Conservation (phyloP, 306 rosid species). For the Gynostemma pentaphyllum region DNA sequence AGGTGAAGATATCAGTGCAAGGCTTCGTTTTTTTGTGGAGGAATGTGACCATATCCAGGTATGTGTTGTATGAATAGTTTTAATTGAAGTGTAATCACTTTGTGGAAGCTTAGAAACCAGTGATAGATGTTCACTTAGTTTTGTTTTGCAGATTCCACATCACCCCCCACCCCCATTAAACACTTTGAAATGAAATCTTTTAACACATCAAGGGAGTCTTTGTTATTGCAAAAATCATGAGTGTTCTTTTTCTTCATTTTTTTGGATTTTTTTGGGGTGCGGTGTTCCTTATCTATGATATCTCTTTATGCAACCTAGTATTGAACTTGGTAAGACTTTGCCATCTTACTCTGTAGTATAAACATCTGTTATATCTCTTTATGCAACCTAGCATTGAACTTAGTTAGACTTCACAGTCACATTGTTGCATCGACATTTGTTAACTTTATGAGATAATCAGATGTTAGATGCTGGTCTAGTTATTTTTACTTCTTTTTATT, state of each 20-base stretch:
- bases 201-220: neutral
- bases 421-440: neutral
- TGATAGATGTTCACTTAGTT: neutral
- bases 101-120: no score
- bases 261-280: neutral
- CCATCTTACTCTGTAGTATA: neutral
- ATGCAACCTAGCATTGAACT: neutral
- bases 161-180: neutral
- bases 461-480: neutral
- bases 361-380: neutral
- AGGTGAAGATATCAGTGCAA: conserved; percentile 73
- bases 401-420: neutral
- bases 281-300: neutral
- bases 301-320: neutral
- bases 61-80: conserved; percentile 3
- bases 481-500: neutral
- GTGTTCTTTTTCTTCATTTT: neutral
- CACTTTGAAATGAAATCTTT: neutral
- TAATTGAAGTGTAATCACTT: neutral
- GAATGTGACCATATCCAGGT: conserved; percentile 93
- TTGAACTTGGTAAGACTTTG: no score
- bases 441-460: neutral
- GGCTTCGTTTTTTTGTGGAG: conserved; percentile 78
- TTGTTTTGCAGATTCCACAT: neutral
- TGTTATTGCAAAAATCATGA: neutral